Percentiles rank a stretch among this genome's conserved stretches.
Evolutionary conservation across 371 early-diverging fungal species (phyloP).

Genomic region (Mortierella sp.): DNA sequence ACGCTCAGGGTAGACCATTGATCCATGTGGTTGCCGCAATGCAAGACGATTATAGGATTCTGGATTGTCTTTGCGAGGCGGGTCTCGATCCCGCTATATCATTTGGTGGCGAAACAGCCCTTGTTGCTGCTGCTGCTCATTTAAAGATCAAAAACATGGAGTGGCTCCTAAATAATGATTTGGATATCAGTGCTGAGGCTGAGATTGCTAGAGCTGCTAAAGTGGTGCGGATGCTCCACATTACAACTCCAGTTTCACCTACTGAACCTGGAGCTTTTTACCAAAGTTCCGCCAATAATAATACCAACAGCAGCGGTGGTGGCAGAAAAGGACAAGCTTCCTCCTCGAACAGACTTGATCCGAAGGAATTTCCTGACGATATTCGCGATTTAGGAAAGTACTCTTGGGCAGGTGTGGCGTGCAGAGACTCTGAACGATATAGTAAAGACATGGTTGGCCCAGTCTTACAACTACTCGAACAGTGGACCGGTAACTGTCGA

Average conservation of each 20-base stretch:
- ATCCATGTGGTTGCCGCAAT: constrained; percentile 55
- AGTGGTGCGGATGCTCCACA: constrained; percentile 35
- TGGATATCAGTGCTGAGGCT: constrained; percentile 38
- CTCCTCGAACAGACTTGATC: background rate
- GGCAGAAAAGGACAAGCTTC: background rate
- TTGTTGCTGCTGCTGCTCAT: constrained; percentile 47
- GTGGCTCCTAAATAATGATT: constrained; percentile 53
- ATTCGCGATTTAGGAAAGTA: constrained; percentile 39
- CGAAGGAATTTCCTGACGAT: constrained; percentile 23
- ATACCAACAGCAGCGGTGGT: too few relatives aligned
- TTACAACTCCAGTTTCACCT: background rate
- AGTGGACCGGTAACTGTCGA: constrained; percentile 33
- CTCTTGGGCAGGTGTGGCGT: constrained; percentile 49
- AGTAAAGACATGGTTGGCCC: constrained; percentile 47
- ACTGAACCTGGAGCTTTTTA: background rate
- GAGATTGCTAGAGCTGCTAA: constrained; percentile 30
- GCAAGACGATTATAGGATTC: constrained; percentile 54
- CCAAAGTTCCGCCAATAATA: too few relatives aligned
- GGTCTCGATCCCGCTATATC: constrained; percentile 49
- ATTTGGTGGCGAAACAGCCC: constrained; percentile 38
- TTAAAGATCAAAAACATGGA: constrained; percentile 48
- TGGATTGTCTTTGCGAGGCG: constrained; percentile 50
- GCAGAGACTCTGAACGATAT: constrained; percentile 9
- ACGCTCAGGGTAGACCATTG: constrained; percentile 37
- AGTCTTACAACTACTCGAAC: constrained; percentile 37